Evolutionary conservation across 2,329 filamentous ascomycete genomes (phyloP), one percentile per base, ranked within the genome.

Genomic region (Diaporthe vexans): DNA sequence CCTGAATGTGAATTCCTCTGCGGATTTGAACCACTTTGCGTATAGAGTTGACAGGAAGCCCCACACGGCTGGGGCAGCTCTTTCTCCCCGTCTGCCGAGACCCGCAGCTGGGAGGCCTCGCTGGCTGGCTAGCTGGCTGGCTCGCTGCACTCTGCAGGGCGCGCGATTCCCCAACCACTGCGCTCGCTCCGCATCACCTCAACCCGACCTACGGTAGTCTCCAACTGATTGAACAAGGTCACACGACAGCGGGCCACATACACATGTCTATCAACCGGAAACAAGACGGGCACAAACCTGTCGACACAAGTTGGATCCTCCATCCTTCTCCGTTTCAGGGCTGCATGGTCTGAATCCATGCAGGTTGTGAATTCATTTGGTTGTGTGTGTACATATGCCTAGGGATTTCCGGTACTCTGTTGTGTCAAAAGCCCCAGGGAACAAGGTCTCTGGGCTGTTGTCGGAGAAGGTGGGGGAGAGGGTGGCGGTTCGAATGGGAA

Each of bases 61-160:
- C 43, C 61, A 51, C 61, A 19, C 19, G 43, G 43, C 19, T 26
- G 46, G 29, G 37, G 29, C 33, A 52, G 29, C 33, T 52, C 29
- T 13, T 7, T 19, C 29, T 26, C 46, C 63, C 63, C 46, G 29
- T 52, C 63, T 67, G 46, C 46, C 46, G 63, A 67, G 29, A 67
- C 4, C 63, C 46, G 63, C 46, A 67, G 29, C 17, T 26, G 46
- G 63, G 63, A 67, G 63, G 63, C 63, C 63, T 67, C 63, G 63
- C 26, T 67, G 21, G 37, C 58, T 63, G 4, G 13, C 11, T 67
- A 26, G 61, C 24, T 52, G 11, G 37, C 58, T 46, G 0, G 58
- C 58, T 46, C 0, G 58, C 58, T 63, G 58, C 58, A 63, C 1
- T 40, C 24, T 63, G 58, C 58, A 63, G 37, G 63, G 8, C 13